These are phyloP conservation scores for Erythrobasidium yunnanense DNA, from an alignment of 768 basidiomycete genomes.

Conservation along the genomic window DNA sequence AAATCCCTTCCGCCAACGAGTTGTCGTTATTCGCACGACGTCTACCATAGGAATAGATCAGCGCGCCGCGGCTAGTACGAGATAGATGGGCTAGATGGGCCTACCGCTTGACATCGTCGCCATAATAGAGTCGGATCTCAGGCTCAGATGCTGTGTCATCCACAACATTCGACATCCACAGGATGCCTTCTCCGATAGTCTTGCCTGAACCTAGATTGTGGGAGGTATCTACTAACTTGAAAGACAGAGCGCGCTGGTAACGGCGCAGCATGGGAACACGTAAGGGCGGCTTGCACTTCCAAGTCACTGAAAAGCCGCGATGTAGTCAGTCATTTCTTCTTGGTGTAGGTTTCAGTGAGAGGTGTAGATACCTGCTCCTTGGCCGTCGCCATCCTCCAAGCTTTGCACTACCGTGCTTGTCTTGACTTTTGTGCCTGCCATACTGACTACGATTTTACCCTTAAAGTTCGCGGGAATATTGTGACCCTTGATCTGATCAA, in stretches of 20 bases:
- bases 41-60: not conserved
- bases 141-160: not conserved
- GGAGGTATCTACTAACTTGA: not conserved
- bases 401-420: not conserved
- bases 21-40: conserved; percentile 8
- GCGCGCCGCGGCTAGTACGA: too few relatives aligned
- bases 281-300: conserved; percentile 3
- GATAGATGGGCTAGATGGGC: too few relatives aligned
- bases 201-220: not conserved
- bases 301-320: too few relatives aligned
- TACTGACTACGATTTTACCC: not conserved
- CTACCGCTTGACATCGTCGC: conserved; percentile 8
- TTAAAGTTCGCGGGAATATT: not conserved
- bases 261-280: conserved; percentile 8
- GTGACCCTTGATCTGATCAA: not conserved
- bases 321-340: too few relatives aligned
- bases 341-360: too few relatives aligned
- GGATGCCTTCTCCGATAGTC: conserved; percentile 4
- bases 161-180: conserved; percentile 1
- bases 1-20: not conserved
- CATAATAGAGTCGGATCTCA: not conserved
- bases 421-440: not conserved
- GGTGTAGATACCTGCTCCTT: not conserved
- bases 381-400: not conserved
- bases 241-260: conserved; percentile 5